Evolutionary conservation across 441 rosid genomes (phyloP), one percentile per base, ranked within the genome.

Genomic region (Erodium texanum): DNA sequence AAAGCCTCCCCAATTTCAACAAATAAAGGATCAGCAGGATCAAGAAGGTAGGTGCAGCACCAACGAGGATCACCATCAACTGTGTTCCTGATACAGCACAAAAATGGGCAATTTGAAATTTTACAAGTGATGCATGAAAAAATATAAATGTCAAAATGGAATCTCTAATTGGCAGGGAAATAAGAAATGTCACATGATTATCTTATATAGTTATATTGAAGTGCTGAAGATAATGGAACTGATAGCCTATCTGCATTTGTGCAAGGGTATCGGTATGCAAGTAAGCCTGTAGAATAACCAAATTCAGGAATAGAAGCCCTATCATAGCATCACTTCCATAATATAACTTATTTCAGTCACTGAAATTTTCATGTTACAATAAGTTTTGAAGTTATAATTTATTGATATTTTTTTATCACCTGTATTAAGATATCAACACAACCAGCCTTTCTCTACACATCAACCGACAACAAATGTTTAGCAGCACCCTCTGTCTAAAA

Each of bases 31-130:
- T 95, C 98, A 68, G 92, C 83, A 66, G 99, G 98, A 80, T 79
- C 78, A 64, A 95, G 89, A 74, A 95, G 98, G 83, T 85, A 95
- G 27, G 99, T 95, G 75, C 99, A 95, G 75, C 98, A 92, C 99
- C 99, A 95, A 65, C 78, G 92, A 66, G 89, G 75, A 82, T 90
- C 81, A 72, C 86, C 83, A 77, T 90, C 86, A 77, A 95, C 98
- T 8, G 98, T 92, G 78, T 92, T 95, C 99, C 98, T 95, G 74
- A 22, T 32, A 68, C 48, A 66, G 83, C 66, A 9, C 43, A 66
- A 62, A 70, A 72, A 61, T 66, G 27, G 73, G 71, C 73, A 66
- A 15, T 15, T 27, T 58, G 23, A 65, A 29, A 2, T 7, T 34
- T 3, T 50, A 10, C 18, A 32, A 5, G 24, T 32, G 70, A 70